phyloP scores from a whole-genome alignment of 352 stramenopile species.

The Paralagenidium karlingii region DNA sequence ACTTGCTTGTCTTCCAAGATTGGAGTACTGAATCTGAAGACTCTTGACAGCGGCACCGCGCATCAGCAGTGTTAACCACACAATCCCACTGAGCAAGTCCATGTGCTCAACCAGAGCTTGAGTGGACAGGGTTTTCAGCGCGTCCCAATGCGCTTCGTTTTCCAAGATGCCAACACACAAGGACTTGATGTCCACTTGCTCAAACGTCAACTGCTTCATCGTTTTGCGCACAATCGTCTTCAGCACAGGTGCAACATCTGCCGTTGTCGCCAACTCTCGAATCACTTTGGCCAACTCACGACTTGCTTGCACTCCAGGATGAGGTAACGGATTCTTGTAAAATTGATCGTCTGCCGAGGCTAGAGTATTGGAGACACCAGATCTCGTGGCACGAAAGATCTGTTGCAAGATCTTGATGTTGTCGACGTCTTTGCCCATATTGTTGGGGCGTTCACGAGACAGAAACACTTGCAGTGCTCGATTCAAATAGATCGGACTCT shows the following conservation, averaged over 20 bases:
- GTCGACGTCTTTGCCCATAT: constrained; percentile 76
- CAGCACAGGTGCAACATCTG: constrained; percentile 66
- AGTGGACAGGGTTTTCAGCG: constrained; percentile 35
- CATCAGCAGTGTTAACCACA: constrained; percentile 69
- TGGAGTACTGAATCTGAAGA: constrained; percentile 74
- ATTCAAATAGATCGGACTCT: constrained; percentile 54
- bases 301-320: constrained; percentile 52
- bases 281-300: constrained; percentile 66
- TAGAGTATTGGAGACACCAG: no score
- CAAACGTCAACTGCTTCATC: constrained; percentile 65
- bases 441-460: constrained; percentile 59
- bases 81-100: constrained; percentile 53
- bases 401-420: constrained; percentile 86
- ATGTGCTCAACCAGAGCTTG: constrained; percentile 68
- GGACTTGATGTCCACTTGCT: constrained; percentile 72
- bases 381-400: constrained; percentile 60
- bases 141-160: constrained; percentile 66
- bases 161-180: constrained; percentile 64
- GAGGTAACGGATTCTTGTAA: constrained; percentile 29
- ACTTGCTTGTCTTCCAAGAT: constrained; percentile 4
- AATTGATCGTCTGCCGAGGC: constrained; percentile 36
- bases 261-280: constrained; percentile 54
- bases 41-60: constrained; percentile 70
- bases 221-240: constrained; percentile 81
- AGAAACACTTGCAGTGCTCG: constrained; percentile 60